Evolutionary conservation across 352 stramenopile genomes (phyloP).

Genomic region (Pythium rhizo-oryzae): DNA sequence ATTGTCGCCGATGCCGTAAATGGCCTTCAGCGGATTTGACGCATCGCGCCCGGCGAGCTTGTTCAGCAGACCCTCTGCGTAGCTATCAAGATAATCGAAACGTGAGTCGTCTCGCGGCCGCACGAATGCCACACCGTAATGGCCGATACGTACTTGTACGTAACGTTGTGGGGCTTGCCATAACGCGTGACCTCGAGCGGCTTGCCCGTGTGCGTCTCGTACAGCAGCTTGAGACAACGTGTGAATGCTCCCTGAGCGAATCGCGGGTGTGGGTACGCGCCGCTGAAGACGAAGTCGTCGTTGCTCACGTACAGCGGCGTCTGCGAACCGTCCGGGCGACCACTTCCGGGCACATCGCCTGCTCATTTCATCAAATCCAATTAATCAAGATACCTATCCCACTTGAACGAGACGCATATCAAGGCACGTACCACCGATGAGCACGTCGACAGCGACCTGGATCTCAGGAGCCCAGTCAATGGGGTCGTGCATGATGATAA

Average conservation of each 20-base stretch:
- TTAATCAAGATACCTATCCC: too few relatives aligned
- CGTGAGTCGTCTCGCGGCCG: neutral
- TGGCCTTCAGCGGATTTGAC: conserved; percentile 48
- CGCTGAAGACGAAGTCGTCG: conserved; percentile 89
- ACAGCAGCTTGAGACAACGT: conserved; percentile 71
- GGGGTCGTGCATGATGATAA: conserved; percentile 92
- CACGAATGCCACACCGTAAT: neutral
- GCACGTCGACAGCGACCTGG: conserved; percentile 89
- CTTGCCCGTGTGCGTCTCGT: conserved; percentile 66
- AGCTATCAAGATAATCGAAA: conserved; percentile 35
- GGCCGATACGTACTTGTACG: conserved; percentile 67
- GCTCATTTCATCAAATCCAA: too few relatives aligned
- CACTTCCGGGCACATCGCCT: conserved; percentile 72
- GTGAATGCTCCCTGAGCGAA: conserved; percentile 88
- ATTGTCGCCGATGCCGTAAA: conserved; percentile 92
- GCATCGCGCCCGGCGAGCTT: conserved; percentile 42
- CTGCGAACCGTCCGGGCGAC: conserved; percentile 47
- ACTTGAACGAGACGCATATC: neutral
- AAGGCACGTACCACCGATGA: conserved; percentile 56
- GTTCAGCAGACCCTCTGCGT: conserved; percentile 69
- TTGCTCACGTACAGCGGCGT: conserved; percentile 87
- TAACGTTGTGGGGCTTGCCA: conserved; percentile 84
- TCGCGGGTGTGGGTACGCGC: conserved; percentile 77
- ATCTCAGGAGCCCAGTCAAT: conserved; percentile 89
- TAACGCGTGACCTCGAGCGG: conserved; percentile 76